Base-by-base conservation (phyloP, 129 eudicot genomes). In the Artemisia tridentata region DNA sequence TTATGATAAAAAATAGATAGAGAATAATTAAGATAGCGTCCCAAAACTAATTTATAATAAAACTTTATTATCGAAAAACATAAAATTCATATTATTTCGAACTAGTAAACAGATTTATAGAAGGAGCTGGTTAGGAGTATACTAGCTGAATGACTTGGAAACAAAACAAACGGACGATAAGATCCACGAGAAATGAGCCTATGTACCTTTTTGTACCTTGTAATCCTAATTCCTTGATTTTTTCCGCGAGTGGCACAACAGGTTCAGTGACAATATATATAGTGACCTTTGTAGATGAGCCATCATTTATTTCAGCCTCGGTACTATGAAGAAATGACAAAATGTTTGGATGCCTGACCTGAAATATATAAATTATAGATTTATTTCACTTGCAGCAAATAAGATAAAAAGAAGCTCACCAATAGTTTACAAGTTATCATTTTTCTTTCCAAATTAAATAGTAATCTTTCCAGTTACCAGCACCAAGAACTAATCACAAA, bases 291-390 rank as follows among this genome's bases (percentile, higher is more conserved):
- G 89, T 59, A 31, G 80, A 72, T 23, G 97, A 69, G 10, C 91
- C 97, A 67, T 91, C 97, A 71, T 74, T 74, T 53, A 73, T 82
- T 68, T 91, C 95, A 8, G 82, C 89, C 87, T 91, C 95, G 0
- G 95, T 91, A 80, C 97, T 91, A 80, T 87, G 88, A 50, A 91
- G 91, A 63, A 91, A 91, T 38, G 97, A 91, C 71, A 91, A 81
- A 48, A 91, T 81, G 82, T 87, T 91, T 53, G 97, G 97, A 79
- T 91, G 97, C 60, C 97, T 83, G 72, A 91, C 97, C 97, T 91
- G 95, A 90, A 75, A 88, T 61, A 60, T 27, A 48, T 15, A 62
- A 61, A 62, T 29, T 8, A n/a, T 27, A 60, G 3, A 27, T 13
- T 59, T 14, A 29, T 25, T 60, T 60, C 7, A 13, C 65, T 60